Evolutionary conservation across 768 basidiomycete species (phyloP).

Genomic region (Phaffia tasmanica): DNA sequence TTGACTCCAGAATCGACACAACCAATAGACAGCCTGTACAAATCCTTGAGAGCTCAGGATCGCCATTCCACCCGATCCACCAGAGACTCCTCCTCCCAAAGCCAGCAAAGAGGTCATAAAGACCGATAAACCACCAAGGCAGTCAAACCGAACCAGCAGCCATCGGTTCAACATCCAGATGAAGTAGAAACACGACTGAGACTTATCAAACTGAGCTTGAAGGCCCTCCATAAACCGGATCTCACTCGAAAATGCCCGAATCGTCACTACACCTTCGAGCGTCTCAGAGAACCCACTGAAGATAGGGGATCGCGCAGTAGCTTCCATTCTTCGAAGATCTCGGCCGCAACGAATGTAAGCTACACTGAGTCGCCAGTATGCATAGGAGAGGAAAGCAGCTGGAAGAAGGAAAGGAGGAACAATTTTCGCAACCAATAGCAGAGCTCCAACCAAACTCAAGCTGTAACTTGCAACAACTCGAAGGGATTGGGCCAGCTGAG

Average conservation of each 20-base stretch:
- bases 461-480: slow-evolving; percentile 67
- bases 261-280: slow-evolving; percentile 80
- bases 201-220: slow-evolving; percentile 47
- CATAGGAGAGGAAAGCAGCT: slow-evolving; percentile 57
- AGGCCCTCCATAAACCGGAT: slow-evolving; percentile 61
- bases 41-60: slow-evolving; percentile 64
- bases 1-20: slow-evolving; percentile 41
- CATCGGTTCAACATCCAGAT: slow-evolving; percentile 87
- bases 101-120: slow-evolving; percentile 67
- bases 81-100: slow-evolving; percentile 46
- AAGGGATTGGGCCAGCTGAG: slow-evolving; percentile 43
- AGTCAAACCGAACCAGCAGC: slow-evolving; percentile 73
- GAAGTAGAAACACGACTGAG: slow-evolving; percentile 53
- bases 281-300: slow-evolving; percentile 54
- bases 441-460: slow-evolving; percentile 59
- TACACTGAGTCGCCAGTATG: slow-evolving; percentile 55
- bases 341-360: slow-evolving; percentile 48
- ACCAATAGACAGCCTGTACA: slow-evolving; percentile 40
- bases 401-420: slow-evolving; percentile 78
- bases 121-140: slow-evolving; percentile 60
- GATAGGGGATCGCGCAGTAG: slow-evolving; percentile 71
- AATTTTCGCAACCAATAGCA: slow-evolving; percentile 49
- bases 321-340: slow-evolving; percentile 80
- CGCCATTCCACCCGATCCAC: slow-evolving; percentile 45
- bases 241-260: slow-evolving; percentile 80